Base-by-base conservation (phyloP, 2,329 filamentous ascomycete species). In the Pestalotiopsis fici region DNA sequence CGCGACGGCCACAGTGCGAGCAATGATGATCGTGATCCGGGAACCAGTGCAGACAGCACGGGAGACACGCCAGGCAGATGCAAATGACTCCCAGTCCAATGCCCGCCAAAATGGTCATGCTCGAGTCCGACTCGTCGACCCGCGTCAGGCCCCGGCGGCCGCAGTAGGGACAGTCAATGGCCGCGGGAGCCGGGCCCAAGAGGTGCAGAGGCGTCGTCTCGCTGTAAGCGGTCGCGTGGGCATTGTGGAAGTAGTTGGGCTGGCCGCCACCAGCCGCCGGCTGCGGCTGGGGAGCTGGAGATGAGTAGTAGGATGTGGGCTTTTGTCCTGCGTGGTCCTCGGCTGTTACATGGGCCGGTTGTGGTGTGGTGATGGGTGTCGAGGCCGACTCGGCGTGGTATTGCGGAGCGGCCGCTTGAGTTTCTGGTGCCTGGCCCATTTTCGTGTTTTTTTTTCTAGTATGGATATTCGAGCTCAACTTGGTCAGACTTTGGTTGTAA, bases 121-220 rank as follows among this genome's bases (percentile, higher is more conserved):
- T 60, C 23, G 69, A 70, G 64, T 69, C 63, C 25, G 61, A 25
- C 55, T 70, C 65, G 13, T 66, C 50, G 13, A 67, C 64, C 4
- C 67, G 57, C 12, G 69, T 70, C 59, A 61, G 69, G 23, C 43
- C 65, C 18, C 65, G 55, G 12, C 56, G 37, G 18, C 60, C 25
- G 56, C 69, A 70, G 64, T 66, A 70, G 4, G 69, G 69, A 13
- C 69, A 70, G 65, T 70, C 65, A 23, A 70, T 66, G 31, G 66
- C n/a, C 23, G 69, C 69, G 3, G 69, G 65, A 43, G 37, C 27
- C 5, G 27, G 28, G 18, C 64, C 64, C 13, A 66, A 56, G 1
- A 37, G 56, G 27, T 60, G 21, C 37, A 66, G 39, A 2, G 64
- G 64, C 31, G 64, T 66, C 11, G 56, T 12, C 11, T 31, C 25